phyloP scores from a whole-genome alignment of 2,329 filamentous ascomycete genomes.

The Herpotrichia juniperi region DNA sequence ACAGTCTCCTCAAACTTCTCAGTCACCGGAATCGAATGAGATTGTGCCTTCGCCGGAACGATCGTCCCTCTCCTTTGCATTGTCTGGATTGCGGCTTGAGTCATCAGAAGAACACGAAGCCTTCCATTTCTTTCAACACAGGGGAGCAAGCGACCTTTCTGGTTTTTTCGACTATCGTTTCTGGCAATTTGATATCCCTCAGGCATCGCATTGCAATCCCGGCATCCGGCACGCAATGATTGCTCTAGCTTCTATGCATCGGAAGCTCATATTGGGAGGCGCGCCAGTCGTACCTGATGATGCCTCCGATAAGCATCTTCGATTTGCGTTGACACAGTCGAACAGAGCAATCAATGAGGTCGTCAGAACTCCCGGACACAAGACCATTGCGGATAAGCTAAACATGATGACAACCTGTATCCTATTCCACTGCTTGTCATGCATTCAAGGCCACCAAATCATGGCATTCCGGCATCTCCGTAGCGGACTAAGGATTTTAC shows the following conservation, averaged over 20 bases:
- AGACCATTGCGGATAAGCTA: conserved; percentile 25
- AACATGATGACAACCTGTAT: conserved; percentile 39
- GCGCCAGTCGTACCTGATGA: conserved; percentile 28
- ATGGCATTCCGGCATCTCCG: conserved; percentile 36
- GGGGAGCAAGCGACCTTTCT: conserved; percentile 30
- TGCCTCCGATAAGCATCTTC: conserved; percentile 27
- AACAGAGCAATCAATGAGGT: conserved; percentile 36
- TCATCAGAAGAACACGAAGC: conserved; percentile 30
- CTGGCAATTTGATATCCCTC: conserved; percentile 38
- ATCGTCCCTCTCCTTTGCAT: conserved; percentile 16
- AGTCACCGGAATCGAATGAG: background rate
- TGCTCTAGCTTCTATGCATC: conserved; percentile 40
- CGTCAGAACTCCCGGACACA: conserved; percentile 7
- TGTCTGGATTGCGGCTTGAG: conserved; percentile 19
- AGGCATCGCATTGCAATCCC: conserved; percentile 37
- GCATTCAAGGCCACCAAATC: conserved; percentile 38
- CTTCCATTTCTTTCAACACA: conserved; percentile 37
- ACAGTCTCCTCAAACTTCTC: background rate
- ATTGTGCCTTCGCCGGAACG: conserved; percentile 13
- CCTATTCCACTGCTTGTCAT: conserved; percentile 38
- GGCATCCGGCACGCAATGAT: conserved; percentile 38
- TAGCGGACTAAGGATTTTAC: conserved; percentile 36
- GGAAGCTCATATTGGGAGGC: conserved; percentile 30
- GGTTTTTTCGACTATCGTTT: conserved; percentile 38
- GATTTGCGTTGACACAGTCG: conserved; percentile 38